These are phyloP conservation scores for Glaciozyma antarctica DNA, from an alignment of 768 basidiomycete species.

Conservation along the genomic window DNA sequence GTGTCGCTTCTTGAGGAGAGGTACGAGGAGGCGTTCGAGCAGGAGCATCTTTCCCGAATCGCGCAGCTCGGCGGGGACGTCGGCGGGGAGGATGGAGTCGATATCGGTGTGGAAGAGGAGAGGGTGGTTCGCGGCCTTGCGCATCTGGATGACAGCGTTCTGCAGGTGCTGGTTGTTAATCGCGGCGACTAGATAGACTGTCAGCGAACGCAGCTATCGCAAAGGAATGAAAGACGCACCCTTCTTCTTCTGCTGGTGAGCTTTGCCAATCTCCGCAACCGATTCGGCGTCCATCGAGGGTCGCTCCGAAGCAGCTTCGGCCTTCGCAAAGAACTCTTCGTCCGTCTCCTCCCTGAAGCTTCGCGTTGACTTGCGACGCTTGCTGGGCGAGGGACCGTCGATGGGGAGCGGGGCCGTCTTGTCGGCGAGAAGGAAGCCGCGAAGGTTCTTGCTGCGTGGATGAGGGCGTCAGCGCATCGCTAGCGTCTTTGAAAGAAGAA, in stretches of 20 bases:
- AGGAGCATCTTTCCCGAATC: constrained; percentile 95
- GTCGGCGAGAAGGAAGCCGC: background rate
- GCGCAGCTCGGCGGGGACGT: constrained; percentile 53
- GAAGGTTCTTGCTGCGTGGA: constrained; percentile 33
- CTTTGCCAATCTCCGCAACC: background rate
- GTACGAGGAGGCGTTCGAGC: constrained; percentile 73
- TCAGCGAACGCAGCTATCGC: background rate
- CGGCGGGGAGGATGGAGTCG: constrained; percentile 75
- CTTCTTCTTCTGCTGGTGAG: constrained; percentile 1
- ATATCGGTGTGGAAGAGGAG: constrained; percentile 42
- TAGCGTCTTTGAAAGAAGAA: background rate
- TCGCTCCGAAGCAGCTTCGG: background rate
- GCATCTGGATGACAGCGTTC: constrained; percentile 89
- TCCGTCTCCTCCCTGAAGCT: constrained; percentile 56
- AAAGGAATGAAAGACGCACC: background rate
- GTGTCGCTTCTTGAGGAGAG: constrained; percentile 66
- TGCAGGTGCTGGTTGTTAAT: constrained; percentile 46
- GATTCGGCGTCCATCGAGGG: background rate
- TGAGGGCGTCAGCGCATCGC: constrained; percentile 38
- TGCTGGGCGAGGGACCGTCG: background rate
- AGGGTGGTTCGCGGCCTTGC: constrained; percentile 63
- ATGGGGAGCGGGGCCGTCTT: background rate
- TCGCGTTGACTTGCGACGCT: constrained; percentile 44
- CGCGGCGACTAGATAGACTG: background rate
- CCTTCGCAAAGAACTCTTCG: constrained; percentile 15